phyloP scores from a whole-genome alignment of 1,139 yeast species.

The Candida tropicalis region DNA sequence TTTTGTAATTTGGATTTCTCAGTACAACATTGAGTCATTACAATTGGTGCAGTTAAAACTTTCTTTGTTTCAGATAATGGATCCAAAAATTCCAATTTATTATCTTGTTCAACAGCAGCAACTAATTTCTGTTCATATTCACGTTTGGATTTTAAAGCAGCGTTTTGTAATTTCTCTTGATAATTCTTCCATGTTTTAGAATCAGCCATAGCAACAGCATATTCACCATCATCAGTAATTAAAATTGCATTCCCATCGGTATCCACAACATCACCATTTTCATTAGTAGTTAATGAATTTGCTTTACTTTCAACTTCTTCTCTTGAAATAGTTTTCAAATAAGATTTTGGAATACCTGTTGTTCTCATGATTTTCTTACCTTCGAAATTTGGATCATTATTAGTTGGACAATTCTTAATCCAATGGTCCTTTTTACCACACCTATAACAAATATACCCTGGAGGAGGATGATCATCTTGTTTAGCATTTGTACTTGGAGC shows the following conservation, averaged over 20 bases:
- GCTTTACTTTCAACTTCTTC: conserved; percentile 57
- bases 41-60: conserved; percentile 66
- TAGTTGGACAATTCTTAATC: conserved; percentile 95
- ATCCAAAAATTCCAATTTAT: conserved; percentile 50
- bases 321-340: conserved; percentile 71
- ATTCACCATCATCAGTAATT: conserved; percentile 94
- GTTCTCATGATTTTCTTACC: conserved; percentile 89
- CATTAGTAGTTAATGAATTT: conserved; percentile 45
- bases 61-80: conserved; percentile 66
- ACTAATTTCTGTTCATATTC: conserved; percentile 42
- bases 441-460: conserved; percentile 92
- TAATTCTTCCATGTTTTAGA: conserved; percentile 87
- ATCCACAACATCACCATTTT: conserved; percentile 54
- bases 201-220: conserved; percentile 94
- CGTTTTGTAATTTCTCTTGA: conserved; percentile 66
- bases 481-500: conserved; percentile 23
- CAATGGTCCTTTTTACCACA: conserved; percentile 98
- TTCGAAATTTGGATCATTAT: conserved; percentile 90
- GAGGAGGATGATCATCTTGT: conserved; percentile 82
- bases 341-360: conserved; percentile 96
- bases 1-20: conserved; percentile 58
- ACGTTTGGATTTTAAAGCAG: conserved; percentile 49
- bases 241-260: conserved; percentile 71
- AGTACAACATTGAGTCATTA: conserved; percentile 83
- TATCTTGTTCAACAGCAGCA: conserved; percentile 41